Evolutionary conservation across 2,329 filamentous ascomycete species (phyloP).

Genomic region (Annulohypoxylon truncatum): DNA sequence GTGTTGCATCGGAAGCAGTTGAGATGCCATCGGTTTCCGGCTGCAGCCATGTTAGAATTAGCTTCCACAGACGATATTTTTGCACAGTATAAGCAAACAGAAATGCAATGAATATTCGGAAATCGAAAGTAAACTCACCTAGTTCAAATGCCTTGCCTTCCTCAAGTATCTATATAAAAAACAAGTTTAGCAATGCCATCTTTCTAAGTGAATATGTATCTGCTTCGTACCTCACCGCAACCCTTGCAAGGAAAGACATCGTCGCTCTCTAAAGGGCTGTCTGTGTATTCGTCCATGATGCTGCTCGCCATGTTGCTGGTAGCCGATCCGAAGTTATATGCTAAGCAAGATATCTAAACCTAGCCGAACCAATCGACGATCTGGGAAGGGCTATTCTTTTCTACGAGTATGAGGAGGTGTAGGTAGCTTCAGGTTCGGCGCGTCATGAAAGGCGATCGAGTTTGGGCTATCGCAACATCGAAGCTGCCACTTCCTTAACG

Average conservation of each 20-base stretch:
- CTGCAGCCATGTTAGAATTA: constrained; percentile 60
- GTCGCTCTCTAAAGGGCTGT: constrained; percentile 78
- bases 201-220: constrained; percentile 34
- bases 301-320: constrained; percentile 44
- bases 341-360: constrained; percentile 16
- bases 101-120: background rate
- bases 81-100: background rate
- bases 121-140: constrained; percentile 66
- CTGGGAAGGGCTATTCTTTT: background rate
- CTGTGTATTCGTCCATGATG: constrained; percentile 71
- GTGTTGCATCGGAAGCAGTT: constrained; percentile 99
- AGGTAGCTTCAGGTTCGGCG: constrained; percentile 24
- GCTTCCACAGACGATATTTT: constrained; percentile 9
- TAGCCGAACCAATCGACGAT: constrained; percentile 7
- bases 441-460: constrained; percentile 42
- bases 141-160: constrained; percentile 99
- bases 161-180: constrained; percentile 80
- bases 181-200: constrained; percentile 36
- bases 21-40: constrained; percentile 97
- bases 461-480: constrained; percentile 37
- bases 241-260: constrained; percentile 92
- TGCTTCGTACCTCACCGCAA: constrained; percentile 81
- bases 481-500: constrained; percentile 9
- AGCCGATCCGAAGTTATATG: constrained; percentile 29
- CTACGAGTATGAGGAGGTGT: constrained; percentile 7